Conservation (phyloP, 345 rosid species). For the Euphorbia peplus region DNA sequence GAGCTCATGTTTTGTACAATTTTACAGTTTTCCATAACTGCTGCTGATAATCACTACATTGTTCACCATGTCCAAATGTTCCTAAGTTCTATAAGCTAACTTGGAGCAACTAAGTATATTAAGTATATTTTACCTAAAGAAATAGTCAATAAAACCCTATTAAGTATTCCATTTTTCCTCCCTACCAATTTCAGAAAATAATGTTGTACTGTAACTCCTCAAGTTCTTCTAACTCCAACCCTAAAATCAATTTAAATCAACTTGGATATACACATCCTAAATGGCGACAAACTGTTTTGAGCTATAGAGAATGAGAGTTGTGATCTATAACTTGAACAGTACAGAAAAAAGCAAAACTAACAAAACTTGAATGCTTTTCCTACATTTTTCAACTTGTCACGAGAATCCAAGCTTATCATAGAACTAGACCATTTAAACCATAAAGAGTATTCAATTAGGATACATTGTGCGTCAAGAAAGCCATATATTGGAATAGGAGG, state of each 20-base stretch:
- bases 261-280: not conserved
- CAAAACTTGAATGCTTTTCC: not conserved
- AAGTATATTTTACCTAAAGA: too few species aligned
- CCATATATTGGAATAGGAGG: not conserved
- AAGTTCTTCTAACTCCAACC: not conserved
- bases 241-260: not conserved
- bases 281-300: not conserved
- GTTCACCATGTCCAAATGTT: not conserved
- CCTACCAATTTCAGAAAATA: not conserved
- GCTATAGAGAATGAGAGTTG: not conserved
- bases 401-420: not conserved
- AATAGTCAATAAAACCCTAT: not conserved
- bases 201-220: too few species aligned
- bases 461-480: not conserved
- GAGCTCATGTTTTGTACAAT: not conserved
- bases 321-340: not conserved
- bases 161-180: not conserved
- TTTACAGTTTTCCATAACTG: not conserved
- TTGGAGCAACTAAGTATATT: not conserved
- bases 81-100: not conserved
- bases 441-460: not conserved
- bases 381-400: not conserved
- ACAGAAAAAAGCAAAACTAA: not conserved
- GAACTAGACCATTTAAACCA: not conserved
- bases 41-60: not conserved